Evolutionary conservation across 305 asterid genomes (phyloP).

Genomic region (Ajuga reptans): DNA sequence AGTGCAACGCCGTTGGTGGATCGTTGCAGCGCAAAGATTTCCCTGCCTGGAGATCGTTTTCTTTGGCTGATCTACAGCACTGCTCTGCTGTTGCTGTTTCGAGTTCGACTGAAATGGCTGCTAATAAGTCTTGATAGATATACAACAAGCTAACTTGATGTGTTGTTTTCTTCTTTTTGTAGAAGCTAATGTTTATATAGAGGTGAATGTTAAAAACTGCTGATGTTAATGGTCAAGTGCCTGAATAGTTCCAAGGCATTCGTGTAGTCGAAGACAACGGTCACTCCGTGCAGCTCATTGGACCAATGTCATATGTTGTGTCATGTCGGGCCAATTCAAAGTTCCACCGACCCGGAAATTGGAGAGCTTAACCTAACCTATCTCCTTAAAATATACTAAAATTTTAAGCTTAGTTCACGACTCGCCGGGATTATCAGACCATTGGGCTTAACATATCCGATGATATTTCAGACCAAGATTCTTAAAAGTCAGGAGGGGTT

Average conservation of each 20-base stretch:
- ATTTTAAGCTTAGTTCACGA: too few species aligned
- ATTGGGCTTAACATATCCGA: too few species aligned
- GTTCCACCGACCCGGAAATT: too few species aligned
- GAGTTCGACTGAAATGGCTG: constrained; percentile 1
- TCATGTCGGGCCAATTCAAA: too few species aligned
- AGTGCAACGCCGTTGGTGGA: constrained; percentile 12
- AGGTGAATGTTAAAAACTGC: not conserved
- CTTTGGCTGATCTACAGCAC: constrained; percentile 56
- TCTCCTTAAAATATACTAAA: too few species aligned
- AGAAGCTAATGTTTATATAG: constrained; percentile 3
- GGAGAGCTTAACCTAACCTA: too few species aligned
- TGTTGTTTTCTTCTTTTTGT: not conserved
- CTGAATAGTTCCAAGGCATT: not conserved
- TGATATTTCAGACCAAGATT: too few species aligned
- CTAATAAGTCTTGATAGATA: constrained; percentile 14
- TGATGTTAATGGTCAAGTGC: not conserved
- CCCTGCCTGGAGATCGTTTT: constrained; percentile 47
- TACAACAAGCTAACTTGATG: constrained; percentile 8
- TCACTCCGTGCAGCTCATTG: too few species aligned
- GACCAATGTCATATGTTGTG: too few species aligned
- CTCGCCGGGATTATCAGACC: too few species aligned
- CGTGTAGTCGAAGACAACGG: not conserved
- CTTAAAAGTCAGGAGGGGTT: too few species aligned
- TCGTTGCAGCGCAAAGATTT: constrained; percentile 25
- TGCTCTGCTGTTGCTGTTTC: constrained; percentile 25